Percentiles rank a stretch among this genome's conserved stretches.
Evolutionary conservation across 2,329 filamentous ascomycete species (phyloP).

Genomic region (Claviceps sp.): DNA sequence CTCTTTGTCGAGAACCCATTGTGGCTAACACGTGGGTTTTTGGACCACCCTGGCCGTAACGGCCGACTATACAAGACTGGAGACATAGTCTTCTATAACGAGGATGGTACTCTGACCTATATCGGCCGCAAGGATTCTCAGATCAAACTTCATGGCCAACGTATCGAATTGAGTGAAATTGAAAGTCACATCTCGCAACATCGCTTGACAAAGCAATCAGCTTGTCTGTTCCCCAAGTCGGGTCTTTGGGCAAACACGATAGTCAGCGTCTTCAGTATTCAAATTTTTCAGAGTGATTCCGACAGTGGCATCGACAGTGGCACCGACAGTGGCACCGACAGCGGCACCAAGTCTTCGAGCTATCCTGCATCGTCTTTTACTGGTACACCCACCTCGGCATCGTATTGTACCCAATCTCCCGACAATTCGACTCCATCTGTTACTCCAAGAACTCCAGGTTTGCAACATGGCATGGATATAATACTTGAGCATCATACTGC

Average conservation of each 20-base stretch:
- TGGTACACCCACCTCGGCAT: background rate
- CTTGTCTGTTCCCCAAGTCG: background rate
- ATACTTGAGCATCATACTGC: background rate
- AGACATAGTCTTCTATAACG: slow-evolving; percentile 18
- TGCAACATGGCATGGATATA: background rate
- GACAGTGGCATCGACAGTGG: background rate
- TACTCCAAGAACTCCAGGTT: background rate
- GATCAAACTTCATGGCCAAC: slow-evolving; percentile 39
- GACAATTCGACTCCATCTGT: background rate
- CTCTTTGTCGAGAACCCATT: slow-evolving; percentile 13
- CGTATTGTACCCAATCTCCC: background rate
- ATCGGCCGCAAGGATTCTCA: slow-evolving; percentile 39
- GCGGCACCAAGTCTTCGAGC: background rate
- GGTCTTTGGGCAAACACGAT: slow-evolving; percentile 4
- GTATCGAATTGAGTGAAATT: slow-evolving; percentile 18
- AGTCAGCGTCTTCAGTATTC: slow-evolving; percentile 2
- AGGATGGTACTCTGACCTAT: slow-evolving; percentile 22
- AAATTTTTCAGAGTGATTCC: background rate
- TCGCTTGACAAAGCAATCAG: background rate
- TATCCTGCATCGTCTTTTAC: background rate
- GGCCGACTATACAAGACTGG: slow-evolving; percentile 21
- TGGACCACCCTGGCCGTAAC: background rate
- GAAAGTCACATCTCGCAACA: slow-evolving; percentile 7
- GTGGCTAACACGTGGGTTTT: slow-evolving; percentile 18
- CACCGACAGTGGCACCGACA: background rate